These are phyloP conservation scores for Fusarium sororula DNA, from an alignment of 2,329 filamentous ascomycete species.

Conservation along the genomic window DNA sequence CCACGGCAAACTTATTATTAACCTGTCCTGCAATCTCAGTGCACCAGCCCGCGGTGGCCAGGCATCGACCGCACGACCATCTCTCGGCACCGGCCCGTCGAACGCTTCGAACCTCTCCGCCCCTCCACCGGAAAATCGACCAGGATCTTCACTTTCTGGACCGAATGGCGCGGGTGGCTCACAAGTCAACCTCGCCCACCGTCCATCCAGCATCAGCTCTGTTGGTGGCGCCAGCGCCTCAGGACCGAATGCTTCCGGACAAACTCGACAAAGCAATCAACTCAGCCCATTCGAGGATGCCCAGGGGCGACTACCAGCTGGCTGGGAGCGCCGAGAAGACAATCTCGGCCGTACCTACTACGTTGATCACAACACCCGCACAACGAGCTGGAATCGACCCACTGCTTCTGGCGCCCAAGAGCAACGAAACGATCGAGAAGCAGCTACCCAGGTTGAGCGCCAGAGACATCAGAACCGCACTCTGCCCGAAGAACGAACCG, in stretches of 20 bases:
- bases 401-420: constrained; percentile 81
- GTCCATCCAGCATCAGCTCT: constrained; percentile 58
- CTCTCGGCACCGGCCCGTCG: constrained; percentile 56
- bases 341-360: constrained; percentile 96
- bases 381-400: constrained; percentile 95
- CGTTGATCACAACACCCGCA: constrained; percentile 96
- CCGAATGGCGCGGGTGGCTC: constrained; percentile 57
- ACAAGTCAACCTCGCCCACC: constrained; percentile 54
- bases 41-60: constrained; percentile 68
- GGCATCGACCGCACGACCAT: constrained; percentile 57
- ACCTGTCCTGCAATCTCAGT: constrained; percentile 89
- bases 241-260: constrained; percentile 45
- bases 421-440: constrained; percentile 78
- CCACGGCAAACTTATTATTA: constrained; percentile 96
- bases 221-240: constrained; percentile 41
- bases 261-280: constrained; percentile 49
- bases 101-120: constrained; percentile 55
- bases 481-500: constrained; percentile 93
- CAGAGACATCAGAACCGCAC: constrained; percentile 95
- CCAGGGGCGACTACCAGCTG: constrained; percentile 90
- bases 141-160: constrained; percentile 62
- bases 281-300: constrained; percentile 96
- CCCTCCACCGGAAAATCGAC: constrained; percentile 57
- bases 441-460: constrained; percentile 91
- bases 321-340: constrained; percentile 96